Percentiles rank a stretch among this genome's conserved stretches.
Conservation (phyloP, 129 eudicot species). For the Kitagawia praeruptora region DNA sequence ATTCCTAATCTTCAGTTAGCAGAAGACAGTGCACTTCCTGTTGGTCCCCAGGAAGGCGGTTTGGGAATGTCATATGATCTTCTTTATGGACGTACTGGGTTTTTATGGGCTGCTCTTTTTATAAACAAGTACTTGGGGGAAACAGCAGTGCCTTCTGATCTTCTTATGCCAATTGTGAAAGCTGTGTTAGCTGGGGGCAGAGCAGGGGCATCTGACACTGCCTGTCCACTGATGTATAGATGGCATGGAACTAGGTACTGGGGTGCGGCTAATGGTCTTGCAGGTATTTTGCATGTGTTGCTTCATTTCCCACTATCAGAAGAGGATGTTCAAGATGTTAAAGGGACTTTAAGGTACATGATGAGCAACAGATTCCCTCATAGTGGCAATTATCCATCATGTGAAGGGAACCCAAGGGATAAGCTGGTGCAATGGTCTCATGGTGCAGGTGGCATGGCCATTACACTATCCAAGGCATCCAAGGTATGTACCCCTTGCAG, state of each 20-base stretch:
- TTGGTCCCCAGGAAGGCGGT: slow-evolving; percentile 91
- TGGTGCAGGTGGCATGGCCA: slow-evolving; percentile 74
- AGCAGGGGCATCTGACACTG: slow-evolving; percentile 57
- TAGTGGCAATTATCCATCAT: slow-evolving; percentile 79
- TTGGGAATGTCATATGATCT: slow-evolving; percentile 95
- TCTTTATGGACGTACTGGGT: slow-evolving; percentile 83
- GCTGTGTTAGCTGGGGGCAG: slow-evolving; percentile 85
- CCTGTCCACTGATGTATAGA: slow-evolving; percentile 76
- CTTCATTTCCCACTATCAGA: slow-evolving; percentile 56
- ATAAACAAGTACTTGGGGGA: slow-evolving; percentile 57
- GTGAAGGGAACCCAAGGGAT: slow-evolving; percentile 81
- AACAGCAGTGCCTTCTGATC: slow-evolving; percentile 34
- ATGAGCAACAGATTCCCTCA: slow-evolving; percentile 80
- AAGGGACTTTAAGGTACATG: slow-evolving; percentile 70
- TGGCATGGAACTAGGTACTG: slow-evolving; percentile 93
- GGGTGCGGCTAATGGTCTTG: slow-evolving; percentile 95
- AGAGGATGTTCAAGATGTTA: slow-evolving; percentile 68
- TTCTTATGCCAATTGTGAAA: slow-evolving; percentile 56
- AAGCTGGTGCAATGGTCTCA: slow-evolving; percentile 89
- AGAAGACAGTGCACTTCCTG: slow-evolving; percentile 82
- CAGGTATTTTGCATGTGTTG: slow-evolving; percentile 76
- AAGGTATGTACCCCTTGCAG: slow-evolving; percentile 38
- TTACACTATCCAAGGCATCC: slow-evolving; percentile 84
- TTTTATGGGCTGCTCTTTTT: slow-evolving; percentile 81
- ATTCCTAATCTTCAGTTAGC: slow-evolving; percentile 37